phyloP scores from a whole-genome alignment of 805 yeast genomes.

The Sugiyamaella qingdaonensis region DNA sequence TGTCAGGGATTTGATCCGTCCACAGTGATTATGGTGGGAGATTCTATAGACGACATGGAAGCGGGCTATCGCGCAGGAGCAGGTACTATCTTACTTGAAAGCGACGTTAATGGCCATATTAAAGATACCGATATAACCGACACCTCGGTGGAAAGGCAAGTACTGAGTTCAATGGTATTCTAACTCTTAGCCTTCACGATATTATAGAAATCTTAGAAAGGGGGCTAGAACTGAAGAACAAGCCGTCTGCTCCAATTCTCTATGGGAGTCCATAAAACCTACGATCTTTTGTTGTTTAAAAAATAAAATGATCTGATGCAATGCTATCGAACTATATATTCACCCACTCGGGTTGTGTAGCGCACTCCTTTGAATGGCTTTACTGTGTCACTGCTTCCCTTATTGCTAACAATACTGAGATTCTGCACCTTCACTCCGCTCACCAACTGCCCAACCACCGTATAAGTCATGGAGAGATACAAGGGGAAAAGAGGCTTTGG shows the following conservation, averaged over 20 bases:
- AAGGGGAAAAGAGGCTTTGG: conserved; percentile 35
- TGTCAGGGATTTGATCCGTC: conserved; percentile 36
- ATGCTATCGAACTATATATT: conserved; percentile 44
- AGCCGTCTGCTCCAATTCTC: background rate
- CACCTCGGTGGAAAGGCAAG: conserved; percentile 31
- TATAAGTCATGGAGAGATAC: conserved; percentile 48
- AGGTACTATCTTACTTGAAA: conserved; percentile 49
- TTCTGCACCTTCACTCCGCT: conserved; percentile 70
- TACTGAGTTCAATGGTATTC: conserved; percentile 7
- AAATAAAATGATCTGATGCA: background rate
- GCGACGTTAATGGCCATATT: conserved; percentile 47
- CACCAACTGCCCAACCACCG: conserved; percentile 64
- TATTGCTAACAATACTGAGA: conserved; percentile 52
- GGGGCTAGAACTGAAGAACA: conserved; percentile 32
- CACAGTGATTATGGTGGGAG: conserved; percentile 65
- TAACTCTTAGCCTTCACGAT: conserved; percentile 33
- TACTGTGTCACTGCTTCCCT: conserved; percentile 55
- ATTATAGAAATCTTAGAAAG: conserved; percentile 34
- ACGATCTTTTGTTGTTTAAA: background rate
- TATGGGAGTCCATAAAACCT: background rate
- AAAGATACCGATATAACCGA: conserved; percentile 37
- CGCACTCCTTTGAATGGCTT: conserved; percentile 91
- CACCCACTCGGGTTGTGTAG: conserved; percentile 63
- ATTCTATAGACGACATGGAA: conserved; percentile 63
- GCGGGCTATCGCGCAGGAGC: conserved; percentile 65